Conservation (phyloP, 257 asterid genomes). For the Gentiana macrophylla region DNA sequence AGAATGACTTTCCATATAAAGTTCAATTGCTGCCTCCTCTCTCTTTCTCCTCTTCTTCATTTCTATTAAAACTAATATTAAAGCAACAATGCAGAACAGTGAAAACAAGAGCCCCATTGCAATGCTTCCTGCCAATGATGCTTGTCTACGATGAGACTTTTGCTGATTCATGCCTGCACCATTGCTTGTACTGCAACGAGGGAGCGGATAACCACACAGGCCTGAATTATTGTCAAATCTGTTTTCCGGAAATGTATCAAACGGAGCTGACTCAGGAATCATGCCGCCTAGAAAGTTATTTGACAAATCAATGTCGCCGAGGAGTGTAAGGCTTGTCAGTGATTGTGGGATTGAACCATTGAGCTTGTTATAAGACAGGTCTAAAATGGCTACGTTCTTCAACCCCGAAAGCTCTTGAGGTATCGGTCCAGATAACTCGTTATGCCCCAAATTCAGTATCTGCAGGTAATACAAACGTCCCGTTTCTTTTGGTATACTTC, state of each 20-base stretch:
- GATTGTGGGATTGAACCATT: slow-evolving; percentile 66
- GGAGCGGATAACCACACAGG: slow-evolving; percentile 85
- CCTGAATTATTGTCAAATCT: slow-evolving; percentile 66
- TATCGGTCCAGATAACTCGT: slow-evolving; percentile 64
- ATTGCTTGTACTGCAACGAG: slow-evolving; percentile 27
- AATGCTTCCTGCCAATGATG: slow-evolving; percentile 80
- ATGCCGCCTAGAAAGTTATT: slow-evolving; percentile 63
- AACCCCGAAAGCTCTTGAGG: slow-evolving; percentile 67
- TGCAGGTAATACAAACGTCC: slow-evolving; percentile 64
- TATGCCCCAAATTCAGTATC: slow-evolving; percentile 71
- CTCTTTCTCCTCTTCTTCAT: slow-evolving; percentile 64
- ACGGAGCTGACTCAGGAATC: slow-evolving; percentile 76
- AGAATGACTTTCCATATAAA: slow-evolving; percentile 63
- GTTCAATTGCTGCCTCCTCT: slow-evolving; percentile 71
- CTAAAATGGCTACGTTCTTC: slow-evolving; percentile 75
- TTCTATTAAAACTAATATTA: slow-evolving; percentile 56
- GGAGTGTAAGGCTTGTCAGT: slow-evolving; percentile 49
- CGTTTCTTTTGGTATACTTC: slow-evolving; percentile 79
- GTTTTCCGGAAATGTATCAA: slow-evolving; percentile 63
- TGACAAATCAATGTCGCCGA: slow-evolving; percentile 68
- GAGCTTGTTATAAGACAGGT: slow-evolving; percentile 61
- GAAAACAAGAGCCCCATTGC: slow-evolving; percentile 78
- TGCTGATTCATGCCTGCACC: slow-evolving; percentile 21
- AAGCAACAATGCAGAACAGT: slow-evolving; percentile 68
- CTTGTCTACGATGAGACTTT: slow-evolving; percentile 50